Percentiles rank a stretch among this genome's conserved stretches.
phyloP scores from a whole-genome alignment of 2,329 filamentous ascomycete species.

The Cladosporium colombiae region DNA sequence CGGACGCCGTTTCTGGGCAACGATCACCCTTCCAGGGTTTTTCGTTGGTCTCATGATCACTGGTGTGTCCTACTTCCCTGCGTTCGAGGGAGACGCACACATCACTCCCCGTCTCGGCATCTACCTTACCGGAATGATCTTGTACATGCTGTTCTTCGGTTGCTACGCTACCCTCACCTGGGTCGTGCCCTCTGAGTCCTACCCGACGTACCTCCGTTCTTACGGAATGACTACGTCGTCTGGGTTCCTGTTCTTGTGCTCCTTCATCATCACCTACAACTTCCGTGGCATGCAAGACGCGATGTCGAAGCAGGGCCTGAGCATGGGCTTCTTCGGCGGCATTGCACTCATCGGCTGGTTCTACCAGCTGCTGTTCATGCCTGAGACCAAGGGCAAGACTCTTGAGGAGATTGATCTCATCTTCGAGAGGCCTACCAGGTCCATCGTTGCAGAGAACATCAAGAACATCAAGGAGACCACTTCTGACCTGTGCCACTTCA shows the following conservation, averaged over 20 bases:
- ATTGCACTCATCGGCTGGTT: slow-evolving; percentile 70
- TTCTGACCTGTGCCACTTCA: slow-evolving; percentile 46
- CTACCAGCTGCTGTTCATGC: slow-evolving; percentile 75
- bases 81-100: slow-evolving; percentile 40
- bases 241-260: slow-evolving; percentile 68
- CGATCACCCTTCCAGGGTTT: slow-evolving; percentile 43
- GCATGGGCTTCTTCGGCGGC: slow-evolving; percentile 72
- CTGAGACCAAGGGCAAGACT: slow-evolving; percentile 68
- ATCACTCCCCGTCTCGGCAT: slow-evolving; percentile 47
- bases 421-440: slow-evolving; percentile 63
- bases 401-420: slow-evolving; percentile 72
- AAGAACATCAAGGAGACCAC: slow-evolving; percentile 49
- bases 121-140: slow-evolving; percentile 67
- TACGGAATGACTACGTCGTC: slow-evolving; percentile 75
- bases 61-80: slow-evolving; percentile 60
- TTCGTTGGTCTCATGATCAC: slow-evolving; percentile 67
- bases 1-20: slow-evolving; percentile 74
- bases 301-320: slow-evolving; percentile 66
- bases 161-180: slow-evolving; percentile 35
- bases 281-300: slow-evolving; percentile 68
- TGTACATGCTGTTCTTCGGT: slow-evolving; percentile 70
- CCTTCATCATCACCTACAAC: slow-evolving; percentile 75
- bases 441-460: slow-evolving; percentile 63
- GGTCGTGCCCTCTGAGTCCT: slow-evolving; percentile 63
- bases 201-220: slow-evolving; percentile 69